Evolutionary conservation across 139 green algal genomes (phyloP).

Genomic region (Tetradesmus obliquus): DNA sequence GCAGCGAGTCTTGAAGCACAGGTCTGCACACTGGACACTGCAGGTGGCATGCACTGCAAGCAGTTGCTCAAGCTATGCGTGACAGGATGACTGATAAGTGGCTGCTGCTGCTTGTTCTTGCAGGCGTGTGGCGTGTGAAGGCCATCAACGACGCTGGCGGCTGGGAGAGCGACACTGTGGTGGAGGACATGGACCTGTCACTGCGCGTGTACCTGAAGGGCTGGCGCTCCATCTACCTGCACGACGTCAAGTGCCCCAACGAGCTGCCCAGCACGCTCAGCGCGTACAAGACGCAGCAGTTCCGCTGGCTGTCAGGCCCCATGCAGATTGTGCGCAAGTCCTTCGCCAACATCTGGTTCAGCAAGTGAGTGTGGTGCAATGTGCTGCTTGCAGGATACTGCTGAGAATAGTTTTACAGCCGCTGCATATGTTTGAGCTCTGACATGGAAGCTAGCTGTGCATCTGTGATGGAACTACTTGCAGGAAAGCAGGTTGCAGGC

Average conservation of each 20-base stretch:
- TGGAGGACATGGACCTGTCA: constrained; percentile 71
- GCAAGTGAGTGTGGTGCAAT: constrained; percentile 32
- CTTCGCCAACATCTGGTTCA: constrained; percentile 58
- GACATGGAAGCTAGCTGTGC: no score
- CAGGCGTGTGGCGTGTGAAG: constrained; percentile 66
- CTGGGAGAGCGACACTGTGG: constrained; percentile 89
- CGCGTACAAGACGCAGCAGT: constrained; percentile 98
- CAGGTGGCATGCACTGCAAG: not conserved
- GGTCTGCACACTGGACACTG: not conserved
- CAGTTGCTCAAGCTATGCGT: not conserved
- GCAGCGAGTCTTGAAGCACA: not conserved
- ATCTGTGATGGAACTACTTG: not conserved
- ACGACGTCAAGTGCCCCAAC: constrained; percentile 69
- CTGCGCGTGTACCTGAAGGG: constrained; percentile 62
- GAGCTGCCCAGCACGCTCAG: constrained; percentile 93
- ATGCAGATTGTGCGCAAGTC: constrained; percentile 76
- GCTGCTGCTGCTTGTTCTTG: not conserved
- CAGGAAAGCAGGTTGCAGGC: not conserved
- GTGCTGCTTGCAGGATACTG: not conserved
- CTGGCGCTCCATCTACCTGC: constrained; percentile 65
- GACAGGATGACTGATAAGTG: not conserved
- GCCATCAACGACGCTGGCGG: constrained; percentile 91
- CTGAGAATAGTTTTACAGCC: no score
- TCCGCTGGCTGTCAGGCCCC: constrained; percentile 82
- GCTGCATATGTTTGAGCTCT: no score